Conservation (phyloP, 495 filamentous ascomycete genomes). For the Friedmanniomyces simplex region DNA sequence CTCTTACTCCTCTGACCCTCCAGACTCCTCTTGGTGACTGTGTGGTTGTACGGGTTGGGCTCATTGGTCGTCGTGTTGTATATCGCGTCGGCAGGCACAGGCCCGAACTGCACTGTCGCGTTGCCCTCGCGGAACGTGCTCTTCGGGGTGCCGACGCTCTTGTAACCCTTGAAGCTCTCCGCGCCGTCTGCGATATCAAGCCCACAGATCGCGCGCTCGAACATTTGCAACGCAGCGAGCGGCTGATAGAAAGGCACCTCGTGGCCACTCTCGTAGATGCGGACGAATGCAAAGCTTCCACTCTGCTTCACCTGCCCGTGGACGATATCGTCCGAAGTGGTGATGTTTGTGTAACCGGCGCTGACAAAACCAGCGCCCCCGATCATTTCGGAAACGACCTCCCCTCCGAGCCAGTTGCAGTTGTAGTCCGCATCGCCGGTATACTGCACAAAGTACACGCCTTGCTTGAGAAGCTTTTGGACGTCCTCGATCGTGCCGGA, state of each 20-base stretch:
- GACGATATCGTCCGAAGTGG: conserved; percentile 44
- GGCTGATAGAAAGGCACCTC: conserved; percentile 63
- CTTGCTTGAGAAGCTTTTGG: conserved; percentile 38
- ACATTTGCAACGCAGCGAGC: conserved; percentile 46
- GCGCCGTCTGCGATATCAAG: conserved; percentile 52
- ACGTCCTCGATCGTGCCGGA: conserved; percentile 41
- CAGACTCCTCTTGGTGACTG: not conserved
- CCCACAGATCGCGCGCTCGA: conserved; percentile 47
- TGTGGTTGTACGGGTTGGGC: conserved; percentile 20
- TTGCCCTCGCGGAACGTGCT: conserved; percentile 51
- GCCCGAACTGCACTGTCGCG: conserved; percentile 42
- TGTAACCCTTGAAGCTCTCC: conserved; percentile 28
- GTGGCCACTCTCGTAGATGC: conserved; percentile 62
- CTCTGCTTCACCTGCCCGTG: conserved; percentile 59
- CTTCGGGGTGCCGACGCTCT: conserved; percentile 39
- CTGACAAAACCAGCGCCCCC: conserved; percentile 36
- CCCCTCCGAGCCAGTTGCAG: conserved; percentile 48
- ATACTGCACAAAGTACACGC: conserved; percentile 46
- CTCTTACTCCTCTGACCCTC: not conserved
- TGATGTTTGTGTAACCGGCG: conserved; percentile 46
- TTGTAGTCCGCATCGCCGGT: conserved; percentile 54
- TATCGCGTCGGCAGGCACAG: conserved; percentile 40
- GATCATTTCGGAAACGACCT: conserved; percentile 41
- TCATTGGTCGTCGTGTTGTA: conserved; percentile 45
- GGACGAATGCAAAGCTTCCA: conserved; percentile 58